Base-by-base conservation (phyloP, 805 yeast genomes). In the Starmerella potacharoeniae region DNA sequence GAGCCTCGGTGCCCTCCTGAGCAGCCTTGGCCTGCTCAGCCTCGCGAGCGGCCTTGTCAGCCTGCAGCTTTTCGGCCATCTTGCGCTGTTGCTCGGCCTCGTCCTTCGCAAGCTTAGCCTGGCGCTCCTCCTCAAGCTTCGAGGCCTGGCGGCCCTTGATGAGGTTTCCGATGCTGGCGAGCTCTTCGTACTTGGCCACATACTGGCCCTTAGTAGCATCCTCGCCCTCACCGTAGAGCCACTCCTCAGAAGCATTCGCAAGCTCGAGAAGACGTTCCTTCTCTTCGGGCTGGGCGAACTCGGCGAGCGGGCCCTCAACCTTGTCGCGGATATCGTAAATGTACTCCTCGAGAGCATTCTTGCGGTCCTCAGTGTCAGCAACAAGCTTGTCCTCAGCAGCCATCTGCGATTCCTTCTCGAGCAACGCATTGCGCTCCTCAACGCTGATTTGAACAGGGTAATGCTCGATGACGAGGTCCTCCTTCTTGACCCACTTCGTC, bases 261-360 rank as follows among this genome's bases (percentile, higher is more conserved):
- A 84, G 78, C 58, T 75, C 85, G 50, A 79, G 71, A 67, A 93
- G 78, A 68, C 79, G 85, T 61, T 74, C 75, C 81, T 91, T 91
- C 80, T 93, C 98, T 67, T 82, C 88, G 58, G 84, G 95, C 63
- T 85, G 78, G 56, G 97, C 96, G 70, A 90, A 93, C 65, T 77
- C 82, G 63, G 86, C 79, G 71, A 91, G 91, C 66, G 82, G 83
- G 55, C 89, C 98, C 58, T 90, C 97, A 68, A 93, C 78, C 77
- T 93, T 93, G 71, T 95, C 95, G 77, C 98, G 86, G 74, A 91
- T 82, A 67, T 88, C 95, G 76, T 93, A 93, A 68, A 93, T 93
- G 79, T 93, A 93, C 79, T 93, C 99, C 79, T 93, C 98, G 60
- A 93, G 79, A 62, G 96, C 93, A 73, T 93, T 93, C 84, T 93